These are phyloP conservation scores for Cordyceps militaris DNA, from an alignment of 2,329 filamentous ascomycete species.

Conservation along the genomic window DNA sequence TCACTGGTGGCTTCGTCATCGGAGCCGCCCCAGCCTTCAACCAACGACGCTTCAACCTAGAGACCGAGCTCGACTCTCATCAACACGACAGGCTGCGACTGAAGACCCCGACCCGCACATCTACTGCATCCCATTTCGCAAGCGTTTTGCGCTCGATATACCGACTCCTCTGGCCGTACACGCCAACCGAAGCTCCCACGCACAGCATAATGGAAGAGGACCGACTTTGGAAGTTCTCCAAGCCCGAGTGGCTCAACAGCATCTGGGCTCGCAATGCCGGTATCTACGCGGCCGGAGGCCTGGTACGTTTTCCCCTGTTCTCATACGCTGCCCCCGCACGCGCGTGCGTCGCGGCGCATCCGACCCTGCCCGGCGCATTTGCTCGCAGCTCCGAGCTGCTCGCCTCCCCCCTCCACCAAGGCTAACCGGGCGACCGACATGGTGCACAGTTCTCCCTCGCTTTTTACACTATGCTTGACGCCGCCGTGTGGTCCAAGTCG, in stretches of 20 bases:
- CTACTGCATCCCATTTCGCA: background rate
- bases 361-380: background rate
- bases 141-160: background rate
- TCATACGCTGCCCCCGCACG: background rate
- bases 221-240: slow-evolving; percentile 59
- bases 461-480: slow-evolving; percentile 63
- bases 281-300: slow-evolving; percentile 54
- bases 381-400: background rate
- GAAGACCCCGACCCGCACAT: background rate
- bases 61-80: background rate
- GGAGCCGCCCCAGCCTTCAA: background rate
- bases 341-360: background rate
- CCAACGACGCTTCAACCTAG: background rate
- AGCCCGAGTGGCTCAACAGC: slow-evolving; percentile 61
- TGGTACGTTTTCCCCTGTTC: slow-evolving; percentile 41
- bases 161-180: background rate
- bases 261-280: slow-evolving; percentile 56
- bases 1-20: slow-evolving; percentile 3
- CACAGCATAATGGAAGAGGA: slow-evolving; percentile 42
- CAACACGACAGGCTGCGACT: background rate
- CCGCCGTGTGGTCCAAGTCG: slow-evolving; percentile 60
- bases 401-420: background rate
- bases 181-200: background rate
- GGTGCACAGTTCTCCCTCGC: slow-evolving; percentile 55
- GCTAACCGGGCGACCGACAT: background rate